Conservation (phyloP, 2,329 filamentous ascomycete species). For the Alternaria novae-zelandiae region DNA sequence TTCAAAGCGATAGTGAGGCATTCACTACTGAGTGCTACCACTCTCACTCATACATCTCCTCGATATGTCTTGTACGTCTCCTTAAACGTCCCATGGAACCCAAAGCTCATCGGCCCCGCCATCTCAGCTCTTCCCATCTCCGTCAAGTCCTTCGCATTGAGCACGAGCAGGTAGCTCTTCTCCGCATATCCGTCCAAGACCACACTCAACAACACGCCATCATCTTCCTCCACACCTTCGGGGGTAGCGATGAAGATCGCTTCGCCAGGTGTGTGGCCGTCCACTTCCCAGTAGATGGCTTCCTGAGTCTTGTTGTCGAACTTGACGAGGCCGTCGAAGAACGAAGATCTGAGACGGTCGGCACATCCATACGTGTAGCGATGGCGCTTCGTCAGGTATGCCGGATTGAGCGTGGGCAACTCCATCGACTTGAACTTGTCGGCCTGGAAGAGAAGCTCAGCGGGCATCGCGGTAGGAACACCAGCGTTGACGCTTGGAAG, state of each 20-base stretch:
- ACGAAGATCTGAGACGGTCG: slow-evolving; percentile 64
- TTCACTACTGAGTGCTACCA: too few species aligned
- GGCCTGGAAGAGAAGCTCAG: slow-evolving; percentile 18
- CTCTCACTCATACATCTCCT: slow-evolving; percentile 7
- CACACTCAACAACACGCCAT: slow-evolving; percentile 67
- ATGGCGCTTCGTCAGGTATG: slow-evolving; percentile 58
- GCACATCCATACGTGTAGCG: slow-evolving; percentile 67
- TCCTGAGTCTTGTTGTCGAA: slow-evolving; percentile 65
- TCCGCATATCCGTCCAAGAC: slow-evolving; percentile 67
- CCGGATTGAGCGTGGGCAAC: slow-evolving; percentile 70
- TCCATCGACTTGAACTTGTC: slow-evolving; percentile 60
- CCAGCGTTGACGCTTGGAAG: slow-evolving; percentile 46
- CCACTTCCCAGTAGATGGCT: slow-evolving; percentile 62
- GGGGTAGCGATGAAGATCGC: slow-evolving; percentile 69
- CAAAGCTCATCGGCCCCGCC: slow-evolving; percentile 65
- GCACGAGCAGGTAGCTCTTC: slow-evolving; percentile 69
- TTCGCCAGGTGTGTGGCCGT: slow-evolving; percentile 71
- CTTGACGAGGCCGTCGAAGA: slow-evolving; percentile 70
- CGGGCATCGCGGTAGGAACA: slow-evolving; percentile 2
- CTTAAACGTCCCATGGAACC: slow-evolving; percentile 68
- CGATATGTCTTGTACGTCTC: slow-evolving; percentile 9
- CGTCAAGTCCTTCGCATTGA: slow-evolving; percentile 67
- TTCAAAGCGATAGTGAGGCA: too few species aligned
- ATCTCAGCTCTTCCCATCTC: slow-evolving; percentile 71
- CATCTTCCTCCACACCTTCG: slow-evolving; percentile 62